Evolutionary conservation across 73 alveolate species (phyloP), one percentile per base, ranked within the genome.

Genomic region (Paramecium primaurelia): DNA sequence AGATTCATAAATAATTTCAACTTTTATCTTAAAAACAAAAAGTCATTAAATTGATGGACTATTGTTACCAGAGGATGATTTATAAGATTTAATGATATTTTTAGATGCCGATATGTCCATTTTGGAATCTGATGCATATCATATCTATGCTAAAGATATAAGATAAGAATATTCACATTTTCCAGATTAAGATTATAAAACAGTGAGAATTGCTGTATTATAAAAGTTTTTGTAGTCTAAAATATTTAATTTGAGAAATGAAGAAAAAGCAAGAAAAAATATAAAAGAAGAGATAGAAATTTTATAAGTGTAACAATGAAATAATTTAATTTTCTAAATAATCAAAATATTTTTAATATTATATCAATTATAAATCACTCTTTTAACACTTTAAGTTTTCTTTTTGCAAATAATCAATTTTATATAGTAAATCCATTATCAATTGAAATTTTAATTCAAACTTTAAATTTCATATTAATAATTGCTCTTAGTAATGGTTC

Each of bases 101-200:
- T 80, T 80, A 80, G 91, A 80, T 80, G 47, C 58, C 9, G 91
- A 80, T 47, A 40, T 80, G 58, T 80, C 91, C 4, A 80, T 80
- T n/a, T 80, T 80, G 18, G 71, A 40, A 32, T 42, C 77, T 12
- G 47, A 40, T 20, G 73, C 44, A n/a, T 80, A 80, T 49, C 2
- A 10, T 12, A n/a, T 42, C 25, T 80, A 80, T 80, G 75, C 91
- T 80, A 0, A 80, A 9, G 44, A 80, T 25, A 80, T 80, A 18
- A 80, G 91, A 47, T 14, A 47, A 18, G 91, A 80, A 20, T 80
- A 80, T 49, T 32, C n/a, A 5, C 91, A 80, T 18, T 32, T 20
- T 28, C 2, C 71, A 45, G 91, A 80, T 42, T 2, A 80, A 26
- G 75, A 80, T 6, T 80, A 45, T 47, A 80, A 80, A 47, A 45